Evolutionary conservation across 2,329 filamentous ascomycete species (phyloP).

Genomic region (Ceratocystis diversiconidia): DNA sequence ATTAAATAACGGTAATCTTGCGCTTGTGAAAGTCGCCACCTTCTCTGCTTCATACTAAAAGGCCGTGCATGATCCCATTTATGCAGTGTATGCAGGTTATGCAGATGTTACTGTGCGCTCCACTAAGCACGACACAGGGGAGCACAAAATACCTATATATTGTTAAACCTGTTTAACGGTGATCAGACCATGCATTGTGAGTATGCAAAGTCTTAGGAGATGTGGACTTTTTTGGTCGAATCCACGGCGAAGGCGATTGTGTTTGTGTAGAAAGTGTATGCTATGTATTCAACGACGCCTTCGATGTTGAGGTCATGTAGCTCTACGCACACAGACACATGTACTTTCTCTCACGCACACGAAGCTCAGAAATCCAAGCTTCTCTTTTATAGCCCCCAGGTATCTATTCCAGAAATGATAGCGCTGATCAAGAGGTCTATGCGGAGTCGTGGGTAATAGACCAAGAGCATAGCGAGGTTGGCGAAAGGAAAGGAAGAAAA

Average conservation of each 20-base stretch:
- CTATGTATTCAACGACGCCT: not conserved
- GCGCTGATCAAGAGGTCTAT: too few relatives aligned
- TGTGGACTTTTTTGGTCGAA: not conserved
- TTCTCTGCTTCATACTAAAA: not conserved
- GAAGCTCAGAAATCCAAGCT: too few relatives aligned
- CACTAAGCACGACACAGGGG: not conserved
- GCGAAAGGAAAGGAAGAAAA: too few relatives aligned
- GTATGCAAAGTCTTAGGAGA: not conserved
- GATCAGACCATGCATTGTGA: not conserved
- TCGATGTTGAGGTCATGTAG: not conserved
- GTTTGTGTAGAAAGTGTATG: not conserved
- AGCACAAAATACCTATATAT: not conserved
- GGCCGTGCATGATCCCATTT: not conserved
- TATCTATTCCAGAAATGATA: too few relatives aligned
- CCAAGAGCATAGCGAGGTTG: too few relatives aligned
- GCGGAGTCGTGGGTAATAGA: too few relatives aligned
- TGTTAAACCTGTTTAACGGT: not conserved
- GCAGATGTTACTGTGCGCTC: not conserved
- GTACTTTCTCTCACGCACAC: too few relatives aligned
- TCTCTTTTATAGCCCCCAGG: too few relatives aligned
- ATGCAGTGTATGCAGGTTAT: not conserved
- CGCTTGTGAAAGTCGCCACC: not conserved
- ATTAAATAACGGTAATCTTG: too few relatives aligned
- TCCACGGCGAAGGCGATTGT: not conserved
- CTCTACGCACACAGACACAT: not conserved